phyloP scores from a whole-genome alignment of 192 early-diverging fungal species.

The Pilobolus umbonatus region DNA sequence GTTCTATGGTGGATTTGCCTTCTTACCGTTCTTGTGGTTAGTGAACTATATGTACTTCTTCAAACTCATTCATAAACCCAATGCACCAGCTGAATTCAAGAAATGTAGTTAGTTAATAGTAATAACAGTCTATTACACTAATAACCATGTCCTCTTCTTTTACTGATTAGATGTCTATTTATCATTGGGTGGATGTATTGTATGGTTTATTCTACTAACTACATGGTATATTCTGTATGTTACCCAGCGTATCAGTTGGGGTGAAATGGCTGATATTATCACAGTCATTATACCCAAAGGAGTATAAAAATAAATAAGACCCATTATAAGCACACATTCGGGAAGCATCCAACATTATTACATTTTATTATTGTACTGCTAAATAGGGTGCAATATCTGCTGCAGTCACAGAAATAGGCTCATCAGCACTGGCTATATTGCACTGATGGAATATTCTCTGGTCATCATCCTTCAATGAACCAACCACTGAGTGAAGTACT shows the following conservation, averaged over 20 bases:
- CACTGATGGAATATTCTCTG: conserved; percentile 31
- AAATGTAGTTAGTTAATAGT: conserved; percentile 41
- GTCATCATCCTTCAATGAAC: conserved; percentile 25
- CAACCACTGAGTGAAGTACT: conserved; percentile 32
- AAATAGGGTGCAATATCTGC: conserved; percentile 33
- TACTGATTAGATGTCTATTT: conserved; percentile 47
- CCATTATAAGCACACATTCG: too few relatives aligned
- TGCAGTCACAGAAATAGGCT: conserved; percentile 27
- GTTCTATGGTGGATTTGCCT: conserved; percentile 50
- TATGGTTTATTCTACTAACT: conserved; percentile 45
- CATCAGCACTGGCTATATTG: conserved; percentile 24
- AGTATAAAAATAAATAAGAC: too few relatives aligned
- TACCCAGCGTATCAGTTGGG: conserved; percentile 56
- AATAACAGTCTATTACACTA: background rate
- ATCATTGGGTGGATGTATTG: conserved; percentile 44
- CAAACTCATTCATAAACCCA: conserved; percentile 28
- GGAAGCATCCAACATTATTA: too few relatives aligned
- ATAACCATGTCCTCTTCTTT: background rate
- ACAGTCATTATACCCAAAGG: conserved; percentile 52
- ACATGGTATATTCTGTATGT: conserved; percentile 61
- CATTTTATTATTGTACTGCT: too few relatives aligned
- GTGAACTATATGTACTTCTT: conserved; percentile 67
- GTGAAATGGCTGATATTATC: conserved; percentile 46
- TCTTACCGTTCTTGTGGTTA: conserved; percentile 67
- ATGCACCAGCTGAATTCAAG: conserved; percentile 39